Evolutionary conservation across 345 rosid species (phyloP).

Genomic region (Durio zibethinus): DNA sequence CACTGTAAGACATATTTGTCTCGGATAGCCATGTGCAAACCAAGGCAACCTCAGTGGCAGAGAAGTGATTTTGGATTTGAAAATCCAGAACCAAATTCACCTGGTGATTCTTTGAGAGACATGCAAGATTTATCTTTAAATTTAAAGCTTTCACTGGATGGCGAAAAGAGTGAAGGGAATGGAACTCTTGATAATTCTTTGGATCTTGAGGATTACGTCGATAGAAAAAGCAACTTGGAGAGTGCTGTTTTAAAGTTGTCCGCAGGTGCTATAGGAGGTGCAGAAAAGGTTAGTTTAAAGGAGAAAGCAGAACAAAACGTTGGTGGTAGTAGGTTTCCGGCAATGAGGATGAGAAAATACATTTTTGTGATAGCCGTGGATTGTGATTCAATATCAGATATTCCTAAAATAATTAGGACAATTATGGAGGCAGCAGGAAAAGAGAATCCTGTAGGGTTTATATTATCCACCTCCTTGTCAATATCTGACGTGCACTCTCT

Average conservation of each 20-base stretch:
- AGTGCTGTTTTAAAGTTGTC: slow-evolving; percentile 32
- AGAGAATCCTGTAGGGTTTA: slow-evolving; percentile 43
- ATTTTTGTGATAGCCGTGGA: slow-evolving; percentile 64
- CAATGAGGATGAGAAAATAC: slow-evolving; percentile 48
- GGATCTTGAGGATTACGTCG: slow-evolving; percentile 46
- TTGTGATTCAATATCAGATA: slow-evolving; percentile 32
- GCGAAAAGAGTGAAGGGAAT: slow-evolving; percentile 51
- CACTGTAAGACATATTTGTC: slow-evolving; percentile 65
- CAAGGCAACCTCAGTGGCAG: slow-evolving; percentile 74
- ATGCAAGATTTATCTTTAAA: slow-evolving; percentile 67
- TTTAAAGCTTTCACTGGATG: slow-evolving; percentile 57
- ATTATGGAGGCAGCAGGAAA: slow-evolving; percentile 41
- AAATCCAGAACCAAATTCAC: slow-evolving; percentile 50
- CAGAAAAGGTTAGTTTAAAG: slow-evolving; percentile 28
- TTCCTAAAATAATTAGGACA: slow-evolving; percentile 33
- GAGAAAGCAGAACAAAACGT: slow-evolving; percentile 40
- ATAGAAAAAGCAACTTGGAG: slow-evolving; percentile 42
- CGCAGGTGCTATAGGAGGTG: slow-evolving; percentile 21
- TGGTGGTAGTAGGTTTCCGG: slow-evolving; percentile 32
- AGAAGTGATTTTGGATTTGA: slow-evolving; percentile 39
- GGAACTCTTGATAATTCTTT: slow-evolving; percentile 29
- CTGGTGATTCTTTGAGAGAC: slow-evolving; percentile 63
- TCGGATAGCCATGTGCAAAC: slow-evolving; percentile 61
- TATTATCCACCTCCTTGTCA: slow-evolving; percentile 63
- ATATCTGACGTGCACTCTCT: slow-evolving; percentile 55